Evolutionary conservation across 2,329 filamentous ascomycete species (phyloP).

Genomic region (Plectosphaerella plurivora): DNA sequence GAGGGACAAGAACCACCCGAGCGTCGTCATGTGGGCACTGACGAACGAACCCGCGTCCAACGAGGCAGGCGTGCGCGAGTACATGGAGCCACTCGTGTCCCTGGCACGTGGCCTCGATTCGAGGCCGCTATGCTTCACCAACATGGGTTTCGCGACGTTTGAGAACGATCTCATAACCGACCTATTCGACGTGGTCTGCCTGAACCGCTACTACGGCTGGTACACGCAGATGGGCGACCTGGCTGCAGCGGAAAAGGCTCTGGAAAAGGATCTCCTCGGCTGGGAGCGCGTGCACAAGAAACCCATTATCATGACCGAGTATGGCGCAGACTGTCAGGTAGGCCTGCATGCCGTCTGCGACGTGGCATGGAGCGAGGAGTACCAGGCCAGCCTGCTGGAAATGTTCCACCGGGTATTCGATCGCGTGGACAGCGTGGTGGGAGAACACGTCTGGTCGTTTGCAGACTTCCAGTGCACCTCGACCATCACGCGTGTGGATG

Average conservation of each 20-base stretch:
- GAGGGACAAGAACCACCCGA: slow-evolving; percentile 20
- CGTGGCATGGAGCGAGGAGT: slow-evolving; percentile 23
- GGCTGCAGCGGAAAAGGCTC: slow-evolving; percentile 13
- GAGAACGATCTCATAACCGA: slow-evolving; percentile 16
- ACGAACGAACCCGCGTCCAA: slow-evolving; percentile 17
- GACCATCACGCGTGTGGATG: slow-evolving; percentile 14
- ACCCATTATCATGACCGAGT: slow-evolving; percentile 23
- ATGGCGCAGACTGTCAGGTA: slow-evolving; percentile 20
- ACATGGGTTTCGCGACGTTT: slow-evolving; percentile 8
- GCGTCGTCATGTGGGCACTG: slow-evolving; percentile 18
- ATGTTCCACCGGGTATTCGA: slow-evolving; percentile 25
- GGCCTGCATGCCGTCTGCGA: slow-evolving; percentile 18
- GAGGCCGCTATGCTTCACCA: slow-evolving; percentile 20
- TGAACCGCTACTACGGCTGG: slow-evolving; percentile 24
- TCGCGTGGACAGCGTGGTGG: slow-evolving; percentile 16
- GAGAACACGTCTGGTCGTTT: slow-evolving; percentile 22
- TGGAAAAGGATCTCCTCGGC: slow-evolving; percentile 15
- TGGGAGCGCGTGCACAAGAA: slow-evolving; percentile 19
- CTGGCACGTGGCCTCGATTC: slow-evolving; percentile 17
- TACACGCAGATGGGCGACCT: slow-evolving; percentile 17
- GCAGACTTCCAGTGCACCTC: slow-evolving; percentile 17
- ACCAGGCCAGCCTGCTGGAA: slow-evolving; percentile 16
- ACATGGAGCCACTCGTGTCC: slow-evolving; percentile 17
- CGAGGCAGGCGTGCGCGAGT: slow-evolving; percentile 15
- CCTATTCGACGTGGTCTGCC: slow-evolving; percentile 19